Conservation (phyloP, 352 stramenopile genomes). For the Phytophthora quininea region DNA sequence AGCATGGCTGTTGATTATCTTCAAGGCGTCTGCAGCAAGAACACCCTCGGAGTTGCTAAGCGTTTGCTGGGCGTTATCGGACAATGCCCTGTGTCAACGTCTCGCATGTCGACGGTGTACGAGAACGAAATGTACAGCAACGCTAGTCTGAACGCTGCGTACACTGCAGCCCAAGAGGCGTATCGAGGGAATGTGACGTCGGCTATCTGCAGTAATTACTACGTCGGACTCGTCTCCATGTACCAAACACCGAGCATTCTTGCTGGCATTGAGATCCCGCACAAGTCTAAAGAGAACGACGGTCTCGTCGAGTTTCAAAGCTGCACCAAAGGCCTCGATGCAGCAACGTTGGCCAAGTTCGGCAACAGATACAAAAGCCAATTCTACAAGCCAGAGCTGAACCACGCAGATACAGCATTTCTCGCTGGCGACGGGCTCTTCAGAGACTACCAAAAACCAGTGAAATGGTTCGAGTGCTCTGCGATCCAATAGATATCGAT, state of each 20-base stretch:
- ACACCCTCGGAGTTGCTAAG: slow-evolving; percentile 20
- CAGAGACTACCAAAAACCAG: slow-evolving; percentile 32
- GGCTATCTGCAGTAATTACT: slow-evolving; percentile 40
- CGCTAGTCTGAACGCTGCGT: slow-evolving; percentile 13
- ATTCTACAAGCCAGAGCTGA: slow-evolving; percentile 43
- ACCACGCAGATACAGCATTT: slow-evolving; percentile 53
- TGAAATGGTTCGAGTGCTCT: slow-evolving; percentile 51
- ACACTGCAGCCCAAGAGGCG: slow-evolving; percentile 27
- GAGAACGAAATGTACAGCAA: slow-evolving; percentile 24
- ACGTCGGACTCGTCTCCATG: slow-evolving; percentile 34
- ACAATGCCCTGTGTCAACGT: slow-evolving; percentile 34
- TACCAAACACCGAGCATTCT: slow-evolving; percentile 24
- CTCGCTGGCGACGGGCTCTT: slow-evolving; percentile 39
- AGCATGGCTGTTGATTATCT: slow-evolving; percentile 43
- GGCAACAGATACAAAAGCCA: slow-evolving; percentile 17
- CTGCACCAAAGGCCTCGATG: slow-evolving; percentile 27
- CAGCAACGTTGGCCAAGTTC: slow-evolving; percentile 34
- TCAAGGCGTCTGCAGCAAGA: slow-evolving; percentile 34
- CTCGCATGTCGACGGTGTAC: slow-evolving; percentile 32
- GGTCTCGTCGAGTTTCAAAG: slow-evolving; percentile 48
- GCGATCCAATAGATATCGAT: too few relatives aligned
- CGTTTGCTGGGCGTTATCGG: too few relatives aligned
- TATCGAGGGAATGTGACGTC: slow-evolving; percentile 35
- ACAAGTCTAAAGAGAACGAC: slow-evolving; percentile 34
- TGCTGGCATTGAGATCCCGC: slow-evolving; percentile 19